Evolutionary conservation across 1,284 basidiomycete genomes (phyloP).

Genomic region (Leccinum cinnamomeum): DNA sequence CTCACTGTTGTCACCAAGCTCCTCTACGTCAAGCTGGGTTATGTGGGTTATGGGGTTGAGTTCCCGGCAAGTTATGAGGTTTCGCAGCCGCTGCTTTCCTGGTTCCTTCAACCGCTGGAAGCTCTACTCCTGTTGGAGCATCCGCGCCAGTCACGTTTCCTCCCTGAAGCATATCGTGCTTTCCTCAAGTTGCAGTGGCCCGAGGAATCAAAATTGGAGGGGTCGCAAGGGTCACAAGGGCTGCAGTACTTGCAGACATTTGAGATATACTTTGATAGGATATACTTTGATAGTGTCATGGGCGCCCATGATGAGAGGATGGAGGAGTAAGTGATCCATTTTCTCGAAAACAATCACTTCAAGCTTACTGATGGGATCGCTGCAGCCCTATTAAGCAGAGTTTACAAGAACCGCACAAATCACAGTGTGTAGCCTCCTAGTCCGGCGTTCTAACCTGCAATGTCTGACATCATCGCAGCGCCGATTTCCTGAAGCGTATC

Average conservation of each 20-base stretch:
- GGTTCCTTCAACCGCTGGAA: too few species aligned
- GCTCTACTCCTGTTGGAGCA: too few species aligned
- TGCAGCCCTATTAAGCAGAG: background rate
- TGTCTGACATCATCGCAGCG: background rate
- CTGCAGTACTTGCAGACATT: constrained; percentile 32
- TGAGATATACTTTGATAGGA: constrained; percentile 41
- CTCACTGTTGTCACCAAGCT: too few species aligned
- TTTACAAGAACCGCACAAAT: background rate
- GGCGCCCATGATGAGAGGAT: background rate
- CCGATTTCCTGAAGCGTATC: background rate
- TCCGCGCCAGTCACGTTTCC: background rate
- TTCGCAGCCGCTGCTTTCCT: too few species aligned
- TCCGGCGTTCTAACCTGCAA: background rate
- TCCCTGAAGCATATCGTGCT: constrained; percentile 3
- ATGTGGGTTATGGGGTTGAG: too few species aligned
- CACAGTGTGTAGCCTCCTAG: background rate
- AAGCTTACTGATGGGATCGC: background rate
- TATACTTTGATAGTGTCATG: constrained; percentile 38
- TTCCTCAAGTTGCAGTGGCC: constrained; percentile 4
- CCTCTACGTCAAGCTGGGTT: too few species aligned
- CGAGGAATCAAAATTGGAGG: background rate
- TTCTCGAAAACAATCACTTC: background rate
- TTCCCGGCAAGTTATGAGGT: too few species aligned
- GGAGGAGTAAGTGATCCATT: background rate
- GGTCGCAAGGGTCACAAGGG: too few species aligned